phyloP scores from a whole-genome alignment of 176 grass and related monocot species.

The Neostapfia colusana region DNA sequence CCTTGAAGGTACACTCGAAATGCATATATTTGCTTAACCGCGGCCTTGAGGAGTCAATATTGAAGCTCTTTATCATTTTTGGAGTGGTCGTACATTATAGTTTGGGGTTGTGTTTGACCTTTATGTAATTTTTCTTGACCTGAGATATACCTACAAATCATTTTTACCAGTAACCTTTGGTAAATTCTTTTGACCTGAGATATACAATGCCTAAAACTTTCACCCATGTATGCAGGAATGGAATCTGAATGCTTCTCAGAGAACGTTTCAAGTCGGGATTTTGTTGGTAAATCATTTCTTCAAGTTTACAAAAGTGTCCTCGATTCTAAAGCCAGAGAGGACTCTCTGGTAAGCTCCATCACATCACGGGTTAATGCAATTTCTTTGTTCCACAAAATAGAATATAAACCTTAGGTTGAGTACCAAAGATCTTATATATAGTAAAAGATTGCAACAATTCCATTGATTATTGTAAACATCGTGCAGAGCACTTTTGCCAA shows the following conservation, averaged over 20 bases:
- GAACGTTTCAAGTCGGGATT: slow-evolving; percentile 33
- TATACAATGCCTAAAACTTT: neutral
- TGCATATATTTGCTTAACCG: no score
- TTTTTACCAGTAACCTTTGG: neutral
- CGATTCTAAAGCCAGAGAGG: slow-evolving; percentile 71
- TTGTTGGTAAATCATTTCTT: slow-evolving; percentile 66
- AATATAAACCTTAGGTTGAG: neutral
- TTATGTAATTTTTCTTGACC: neutral
- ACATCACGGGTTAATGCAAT: neutral
- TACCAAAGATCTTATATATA: neutral
- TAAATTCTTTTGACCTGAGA: neutral
- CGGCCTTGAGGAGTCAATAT: no score
- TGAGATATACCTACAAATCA: neutral
- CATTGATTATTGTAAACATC: neutral
- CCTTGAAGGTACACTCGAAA: slow-evolving; percentile 20
- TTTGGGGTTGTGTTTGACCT: neutral
- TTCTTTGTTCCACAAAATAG: neutral
- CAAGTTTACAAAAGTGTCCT: slow-evolving; percentile 74
- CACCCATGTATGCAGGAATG: slow-evolving; percentile 48
- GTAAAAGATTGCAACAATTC: no score
- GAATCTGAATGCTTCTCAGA: slow-evolving; percentile 71
- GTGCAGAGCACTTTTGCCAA: slow-evolving; percentile 72
- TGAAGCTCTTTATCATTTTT: no score
- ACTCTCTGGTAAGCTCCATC: slow-evolving; percentile 63
- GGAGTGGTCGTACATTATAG: no score